Conservation (phyloP, 805 yeast genomes). For the Starmerella apis region DNA sequence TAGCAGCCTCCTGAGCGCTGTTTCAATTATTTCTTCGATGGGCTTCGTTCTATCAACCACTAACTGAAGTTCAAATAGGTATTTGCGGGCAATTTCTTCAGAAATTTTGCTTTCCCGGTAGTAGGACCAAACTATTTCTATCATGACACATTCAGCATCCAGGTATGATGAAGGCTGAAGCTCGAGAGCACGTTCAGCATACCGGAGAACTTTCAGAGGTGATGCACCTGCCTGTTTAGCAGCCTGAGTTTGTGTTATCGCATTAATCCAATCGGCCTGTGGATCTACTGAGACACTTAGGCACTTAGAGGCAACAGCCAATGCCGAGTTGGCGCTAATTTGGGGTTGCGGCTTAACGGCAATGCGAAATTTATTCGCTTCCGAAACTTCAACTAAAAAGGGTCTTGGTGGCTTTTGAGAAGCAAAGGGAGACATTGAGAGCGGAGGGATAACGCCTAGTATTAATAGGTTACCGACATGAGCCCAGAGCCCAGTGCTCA, state of each 20-base stretch:
- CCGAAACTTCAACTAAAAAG: constrained; percentile 11
- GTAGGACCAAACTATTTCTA: constrained; percentile 7
- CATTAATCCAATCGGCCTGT: constrained; percentile 14
- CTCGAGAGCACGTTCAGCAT: constrained; percentile 3
- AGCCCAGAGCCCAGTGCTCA: neutral
- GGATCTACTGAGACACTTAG: constrained; percentile 6
- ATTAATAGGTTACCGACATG: constrained; percentile 12
- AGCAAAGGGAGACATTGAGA: constrained; percentile 2
- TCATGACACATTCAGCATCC: constrained; percentile 11
- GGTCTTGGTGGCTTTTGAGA: constrained; percentile 6
- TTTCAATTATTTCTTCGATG: neutral
- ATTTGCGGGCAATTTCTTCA: neutral
- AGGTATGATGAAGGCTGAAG: neutral
- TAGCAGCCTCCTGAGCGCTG: constrained; percentile 3
- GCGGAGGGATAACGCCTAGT: constrained; percentile 16
- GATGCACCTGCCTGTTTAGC: constrained; percentile 8
- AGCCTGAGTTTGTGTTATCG: constrained; percentile 1
- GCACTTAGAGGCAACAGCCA: constrained; percentile 9
- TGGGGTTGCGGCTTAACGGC: constrained; percentile 6
- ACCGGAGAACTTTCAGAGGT: neutral
- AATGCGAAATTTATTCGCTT: constrained; percentile 3
- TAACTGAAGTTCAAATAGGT: neutral
- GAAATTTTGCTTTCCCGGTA: neutral
- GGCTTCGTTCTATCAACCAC: neutral
- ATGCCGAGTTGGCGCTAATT: constrained; percentile 4